Conservation (phyloP, 2,329 filamentous ascomycete species). For the Knufia fluminis region DNA sequence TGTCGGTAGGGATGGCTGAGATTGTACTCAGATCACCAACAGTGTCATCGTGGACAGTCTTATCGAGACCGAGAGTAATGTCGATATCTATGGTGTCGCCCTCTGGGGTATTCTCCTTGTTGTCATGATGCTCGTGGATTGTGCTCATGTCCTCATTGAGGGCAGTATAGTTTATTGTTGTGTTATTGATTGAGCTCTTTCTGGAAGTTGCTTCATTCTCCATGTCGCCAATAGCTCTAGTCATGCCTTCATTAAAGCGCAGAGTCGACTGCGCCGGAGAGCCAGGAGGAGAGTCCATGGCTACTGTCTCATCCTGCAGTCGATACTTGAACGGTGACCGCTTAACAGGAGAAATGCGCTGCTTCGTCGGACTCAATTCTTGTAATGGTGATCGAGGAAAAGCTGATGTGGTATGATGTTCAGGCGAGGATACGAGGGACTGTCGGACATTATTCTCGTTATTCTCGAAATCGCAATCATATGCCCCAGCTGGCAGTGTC, state of each 20-base stretch:
- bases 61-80: constrained; percentile 19
- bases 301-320: constrained; percentile 18
- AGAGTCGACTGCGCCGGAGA: constrained; percentile 24
- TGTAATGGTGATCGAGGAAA: not conserved
- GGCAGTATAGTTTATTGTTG: constrained; percentile 15
- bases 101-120: not conserved
- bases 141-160: constrained; percentile 13
- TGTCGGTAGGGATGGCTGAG: constrained; percentile 70
- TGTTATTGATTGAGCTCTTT: constrained; percentile 21
- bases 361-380: constrained; percentile 19
- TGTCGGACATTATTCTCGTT: not conserved
- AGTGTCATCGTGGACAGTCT: constrained; percentile 27
- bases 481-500: no score
- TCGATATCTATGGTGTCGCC: constrained; percentile 22
- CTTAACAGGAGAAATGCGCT: not conserved
- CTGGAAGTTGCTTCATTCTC: constrained; percentile 39
- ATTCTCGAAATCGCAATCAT: constrained; percentile 7
- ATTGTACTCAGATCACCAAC: constrained; percentile 65
- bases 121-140: not conserved
- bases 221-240: constrained; percentile 19
- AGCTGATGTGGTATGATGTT: not conserved
- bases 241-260: constrained; percentile 24
- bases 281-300: constrained; percentile 18
- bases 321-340: constrained; percentile 23
- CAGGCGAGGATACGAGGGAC: not conserved